phyloP scores from a whole-genome alignment of 768 basidiomycete genomes.

The Suillus paluster region DNA sequence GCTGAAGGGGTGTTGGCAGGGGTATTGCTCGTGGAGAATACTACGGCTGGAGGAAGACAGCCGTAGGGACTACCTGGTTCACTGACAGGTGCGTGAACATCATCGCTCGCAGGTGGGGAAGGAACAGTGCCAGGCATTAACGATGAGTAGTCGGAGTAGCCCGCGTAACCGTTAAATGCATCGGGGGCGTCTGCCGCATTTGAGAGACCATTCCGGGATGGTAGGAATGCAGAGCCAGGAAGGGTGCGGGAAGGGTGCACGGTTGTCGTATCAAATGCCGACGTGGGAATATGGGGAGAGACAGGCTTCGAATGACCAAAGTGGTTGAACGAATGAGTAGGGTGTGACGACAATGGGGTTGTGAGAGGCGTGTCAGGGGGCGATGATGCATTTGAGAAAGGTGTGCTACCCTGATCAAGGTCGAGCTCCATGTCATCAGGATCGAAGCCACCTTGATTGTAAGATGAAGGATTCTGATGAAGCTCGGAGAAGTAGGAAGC shows the following conservation, averaged over 20 bases:
- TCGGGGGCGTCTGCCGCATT: constrained; percentile 44
- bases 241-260: constrained; percentile 53
- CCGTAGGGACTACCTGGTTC: constrained; percentile 39
- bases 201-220: constrained; percentile 31
- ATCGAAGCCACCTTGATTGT: constrained; percentile 56
- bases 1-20: constrained; percentile 52
- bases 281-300: constrained; percentile 41
- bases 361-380: constrained; percentile 51
- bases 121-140: constrained; percentile 61
- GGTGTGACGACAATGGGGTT: constrained; percentile 43
- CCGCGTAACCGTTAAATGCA: constrained; percentile 71
- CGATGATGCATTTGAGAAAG: constrained; percentile 44
- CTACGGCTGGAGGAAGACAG: constrained; percentile 69
- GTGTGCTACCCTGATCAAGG: constrained; percentile 57
- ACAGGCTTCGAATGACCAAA: constrained; percentile 34
- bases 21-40: constrained; percentile 55
- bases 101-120: constrained; percentile 33
- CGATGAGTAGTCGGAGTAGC: constrained; percentile 67
- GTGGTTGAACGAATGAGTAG: constrained; percentile 36
- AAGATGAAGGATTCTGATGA: constrained; percentile 27
- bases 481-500: constrained; percentile 32
- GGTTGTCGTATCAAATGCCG: constrained; percentile 56
- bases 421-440: constrained; percentile 86
- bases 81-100: constrained; percentile 31
- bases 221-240: constrained; percentile 37